Evolutionary conservation across 495 filamentous ascomycete genomes (phyloP), one percentile per base, ranked within the genome.

Genomic region (Hypoxylon subgilvum): DNA sequence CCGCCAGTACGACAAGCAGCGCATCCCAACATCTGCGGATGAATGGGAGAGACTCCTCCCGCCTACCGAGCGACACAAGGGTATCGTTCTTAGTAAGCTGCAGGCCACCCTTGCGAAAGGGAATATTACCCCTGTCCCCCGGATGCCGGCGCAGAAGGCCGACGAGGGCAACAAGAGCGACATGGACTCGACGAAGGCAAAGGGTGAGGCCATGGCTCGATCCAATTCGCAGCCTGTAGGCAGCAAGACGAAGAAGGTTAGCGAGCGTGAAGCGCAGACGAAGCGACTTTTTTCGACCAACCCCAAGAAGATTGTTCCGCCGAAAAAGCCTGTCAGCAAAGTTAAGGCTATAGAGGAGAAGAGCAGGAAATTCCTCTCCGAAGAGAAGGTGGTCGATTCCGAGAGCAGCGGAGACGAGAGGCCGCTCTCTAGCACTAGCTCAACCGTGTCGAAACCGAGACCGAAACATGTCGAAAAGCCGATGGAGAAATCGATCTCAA

Each of bases 21-120:
- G 92, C 4, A 71, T 96, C n/a, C 81, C 80, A 17, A 78, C 82
- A 23, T 80, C 83, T 3, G 90, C 94, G 55, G 82, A 85, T 41
- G 74, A 89, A 2, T 96, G 92, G 91, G 89, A 96, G 69, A 79
- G 77, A 59, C 78, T 96, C 34, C 81, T 94, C 21, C 85, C 87
- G 0, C 82, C 82, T 52, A 77, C 84, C 28, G 90, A 96, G 50
- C 82, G 91, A 19, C 88, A 86, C 16, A 91, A 92, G 69, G 90
- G 90, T 13, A 91, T 86, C 55, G 83, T 84, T 46, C 77, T 96
- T 6, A 96, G 91, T 57, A 86, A 85, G 57, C 78, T 96, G 27
- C 79, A 82, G 31, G 74, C 73, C 8, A 80, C 85, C 31, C 78
- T 93, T 18, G 79, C 80, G 23, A 84, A 78, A 54, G 82, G 82